A percentile compares a stretch with the other conserved stretches of the same genome.
Evolutionary conservation across 1,284 basidiomycete genomes (phyloP).

Genomic region (Athelia psychrophila): DNA sequence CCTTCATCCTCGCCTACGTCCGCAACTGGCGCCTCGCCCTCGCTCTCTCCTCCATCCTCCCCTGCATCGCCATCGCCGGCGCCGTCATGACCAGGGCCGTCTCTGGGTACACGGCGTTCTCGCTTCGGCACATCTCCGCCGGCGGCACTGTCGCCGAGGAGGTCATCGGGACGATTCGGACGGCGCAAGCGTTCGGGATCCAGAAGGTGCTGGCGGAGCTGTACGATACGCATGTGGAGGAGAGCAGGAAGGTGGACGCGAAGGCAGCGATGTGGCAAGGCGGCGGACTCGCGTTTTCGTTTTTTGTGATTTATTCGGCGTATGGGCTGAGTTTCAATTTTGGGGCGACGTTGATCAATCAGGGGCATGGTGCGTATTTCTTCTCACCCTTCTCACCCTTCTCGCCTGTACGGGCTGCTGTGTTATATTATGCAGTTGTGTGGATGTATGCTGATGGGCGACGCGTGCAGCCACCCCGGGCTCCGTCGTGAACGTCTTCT

Average conservation of each 20-base stretch:
- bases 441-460: too few species aligned
- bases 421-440: too few species aligned
- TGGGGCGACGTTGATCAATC: slow-evolving; percentile 80
- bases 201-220: slow-evolving; percentile 65
- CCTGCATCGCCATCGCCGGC: slow-evolving; percentile 82
- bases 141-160: slow-evolving; percentile 92
- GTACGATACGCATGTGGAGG: slow-evolving; percentile 67
- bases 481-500: slow-evolving; percentile 77
- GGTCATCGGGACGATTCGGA: slow-evolving; percentile 86
- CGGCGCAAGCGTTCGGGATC: slow-evolving; percentile 91
- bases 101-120: slow-evolving; percentile 66
- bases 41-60: slow-evolving; percentile 84
- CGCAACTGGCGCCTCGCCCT: slow-evolving; percentile 86
- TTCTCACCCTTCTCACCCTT: too few species aligned
- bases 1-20: slow-evolving; percentile 68
- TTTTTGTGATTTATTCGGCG: slow-evolving; percentile 79
- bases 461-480: slow-evolving; percentile 60
- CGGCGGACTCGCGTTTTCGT: slow-evolving; percentile 66
- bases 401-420: too few species aligned
- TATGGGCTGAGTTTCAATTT: slow-evolving; percentile 77
- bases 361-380: slow-evolving; percentile 26
- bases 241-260: slow-evolving; percentile 57
- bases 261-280: slow-evolving; percentile 72
- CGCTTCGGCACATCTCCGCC: slow-evolving; percentile 77
- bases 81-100: slow-evolving; percentile 78